Conservation (phyloP, 129 eudicot genomes). For the Artemisia tridentata region DNA sequence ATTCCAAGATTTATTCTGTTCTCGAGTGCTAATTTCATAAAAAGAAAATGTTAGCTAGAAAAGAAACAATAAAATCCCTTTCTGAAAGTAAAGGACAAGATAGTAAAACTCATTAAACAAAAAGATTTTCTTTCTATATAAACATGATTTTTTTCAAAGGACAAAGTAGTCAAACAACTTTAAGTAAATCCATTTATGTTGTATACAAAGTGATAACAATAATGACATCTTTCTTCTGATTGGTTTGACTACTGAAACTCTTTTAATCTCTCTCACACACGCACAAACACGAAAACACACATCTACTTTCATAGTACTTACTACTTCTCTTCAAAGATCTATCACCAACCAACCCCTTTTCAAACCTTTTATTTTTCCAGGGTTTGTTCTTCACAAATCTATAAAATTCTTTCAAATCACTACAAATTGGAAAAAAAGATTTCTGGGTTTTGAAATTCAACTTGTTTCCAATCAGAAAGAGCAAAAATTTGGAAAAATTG, state of each 20-base stretch:
- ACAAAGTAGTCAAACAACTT: conserved; percentile 21
- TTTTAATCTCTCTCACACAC: conserved; percentile 21
- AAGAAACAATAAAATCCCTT: background rate
- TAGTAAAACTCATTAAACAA: conserved; percentile 15
- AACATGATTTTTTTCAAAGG: conserved; percentile 7
- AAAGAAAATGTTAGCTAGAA: no score
- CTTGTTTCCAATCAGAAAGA: no score
- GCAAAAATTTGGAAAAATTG: no score
- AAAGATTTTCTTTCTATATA: background rate
- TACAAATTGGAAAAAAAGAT: no score
- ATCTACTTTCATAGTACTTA: conserved; percentile 32
- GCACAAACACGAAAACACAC: conserved; percentile 23
- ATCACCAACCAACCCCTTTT: conserved; percentile 9
- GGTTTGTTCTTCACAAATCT: no score
- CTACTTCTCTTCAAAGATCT: conserved; percentile 36
- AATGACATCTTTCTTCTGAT: conserved; percentile 45
- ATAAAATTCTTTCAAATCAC: no score
- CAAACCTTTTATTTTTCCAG: no score
- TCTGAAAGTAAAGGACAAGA: conserved; percentile 17
- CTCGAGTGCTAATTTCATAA: no score
- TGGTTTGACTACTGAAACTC: conserved; percentile 71
- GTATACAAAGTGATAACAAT: conserved; percentile 39
- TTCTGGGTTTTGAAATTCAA: no score
- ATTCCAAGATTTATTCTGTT: no score
- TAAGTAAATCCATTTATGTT: conserved; percentile 41